Percentiles rank a stretch among this genome's conserved stretches.
phyloP scores from a whole-genome alignment of 2,329 filamentous ascomycete genomes.

The Hypocrella siamensis region DNA sequence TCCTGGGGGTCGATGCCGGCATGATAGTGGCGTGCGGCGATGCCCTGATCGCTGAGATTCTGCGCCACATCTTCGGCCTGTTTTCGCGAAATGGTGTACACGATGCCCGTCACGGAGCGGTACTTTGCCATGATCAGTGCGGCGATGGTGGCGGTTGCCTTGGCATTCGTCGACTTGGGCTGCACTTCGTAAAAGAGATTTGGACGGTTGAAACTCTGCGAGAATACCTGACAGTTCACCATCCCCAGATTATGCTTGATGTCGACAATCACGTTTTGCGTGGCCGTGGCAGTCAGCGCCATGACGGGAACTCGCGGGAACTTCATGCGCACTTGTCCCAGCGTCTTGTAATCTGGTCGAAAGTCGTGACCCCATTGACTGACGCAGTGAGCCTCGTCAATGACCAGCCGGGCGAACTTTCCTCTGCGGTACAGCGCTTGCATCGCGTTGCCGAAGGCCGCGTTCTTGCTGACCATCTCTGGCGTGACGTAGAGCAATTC shows the following conservation, averaged over 20 bases:
- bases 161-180: constrained; percentile 46
- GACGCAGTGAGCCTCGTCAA: constrained; percentile 98
- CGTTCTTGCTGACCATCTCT: constrained; percentile 84
- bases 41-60: constrained; percentile 46
- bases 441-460: constrained; percentile 49
- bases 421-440: constrained; percentile 49
- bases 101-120: constrained; percentile 62
- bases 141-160: constrained; percentile 31
- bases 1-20: constrained; percentile 55
- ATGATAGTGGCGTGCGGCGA: constrained; percentile 75
- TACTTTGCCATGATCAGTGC: constrained; percentile 58
- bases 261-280: constrained; percentile 80
- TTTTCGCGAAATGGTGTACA: constrained; percentile 81
- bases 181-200: constrained; percentile 84
- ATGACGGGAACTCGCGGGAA: constrained; percentile 78
- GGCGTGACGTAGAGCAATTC: constrained; percentile 91
- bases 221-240: constrained; percentile 59
- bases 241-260: constrained; percentile 87
- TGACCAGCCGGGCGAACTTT: constrained; percentile 78
- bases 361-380: constrained; percentile 99
- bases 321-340: constrained; percentile 56
- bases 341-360: constrained; percentile 80
- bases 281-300: constrained; percentile 90
- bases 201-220: constrained; percentile 92
- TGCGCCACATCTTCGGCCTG: constrained; percentile 67